These are phyloP conservation scores for Punctularia strigosozonata DNA, from an alignment of 768 basidiomycete species.

Conservation along the genomic window DNA sequence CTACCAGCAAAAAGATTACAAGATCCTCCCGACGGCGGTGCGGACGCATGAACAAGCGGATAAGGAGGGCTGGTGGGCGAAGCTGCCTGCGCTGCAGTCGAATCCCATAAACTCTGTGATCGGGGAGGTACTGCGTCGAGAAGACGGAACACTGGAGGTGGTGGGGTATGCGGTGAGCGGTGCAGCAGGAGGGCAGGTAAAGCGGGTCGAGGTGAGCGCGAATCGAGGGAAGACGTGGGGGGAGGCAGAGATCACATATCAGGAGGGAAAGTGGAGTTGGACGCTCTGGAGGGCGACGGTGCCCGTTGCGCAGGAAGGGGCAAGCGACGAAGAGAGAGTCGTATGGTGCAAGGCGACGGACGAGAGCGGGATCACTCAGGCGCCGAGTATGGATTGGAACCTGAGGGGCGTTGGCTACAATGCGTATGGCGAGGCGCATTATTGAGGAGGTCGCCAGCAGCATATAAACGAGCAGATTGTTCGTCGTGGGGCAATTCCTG, in stretches of 20 bases:
- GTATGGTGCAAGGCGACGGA: conserved; percentile 42
- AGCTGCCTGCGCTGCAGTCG: conserved; percentile 44
- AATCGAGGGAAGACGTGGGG: conserved; percentile 44
- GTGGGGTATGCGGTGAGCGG: conserved; percentile 51
- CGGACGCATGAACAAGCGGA: conserved; percentile 9
- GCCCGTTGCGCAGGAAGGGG: conserved; percentile 12
- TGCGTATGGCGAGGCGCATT: conserved; percentile 17
- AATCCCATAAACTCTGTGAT: conserved; percentile 56
- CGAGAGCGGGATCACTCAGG: conserved; percentile 35
- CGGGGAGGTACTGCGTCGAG: conserved; percentile 2
- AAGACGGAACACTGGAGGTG: conserved; percentile 13
- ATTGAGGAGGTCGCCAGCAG: too few species aligned
- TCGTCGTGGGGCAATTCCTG: too few species aligned
- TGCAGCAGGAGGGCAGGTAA: conserved; percentile 29
- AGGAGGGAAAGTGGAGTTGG: conserved; percentile 64
- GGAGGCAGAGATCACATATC: conserved; percentile 40
- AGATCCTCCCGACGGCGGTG: conserved; percentile 20
- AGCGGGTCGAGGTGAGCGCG: conserved; percentile 35
- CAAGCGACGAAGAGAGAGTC: conserved; percentile 8
- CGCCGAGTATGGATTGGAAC: conserved; percentile 45
- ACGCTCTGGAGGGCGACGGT: conserved; percentile 52
- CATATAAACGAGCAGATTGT: too few species aligned
- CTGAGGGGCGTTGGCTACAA: conserved; percentile 46
- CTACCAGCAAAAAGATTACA: conserved; percentile 67
- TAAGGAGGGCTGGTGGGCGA: conserved; percentile 30